phyloP scores from a whole-genome alignment of 371 early-diverging fungal species.

The Nematocida ironsii region DNA sequence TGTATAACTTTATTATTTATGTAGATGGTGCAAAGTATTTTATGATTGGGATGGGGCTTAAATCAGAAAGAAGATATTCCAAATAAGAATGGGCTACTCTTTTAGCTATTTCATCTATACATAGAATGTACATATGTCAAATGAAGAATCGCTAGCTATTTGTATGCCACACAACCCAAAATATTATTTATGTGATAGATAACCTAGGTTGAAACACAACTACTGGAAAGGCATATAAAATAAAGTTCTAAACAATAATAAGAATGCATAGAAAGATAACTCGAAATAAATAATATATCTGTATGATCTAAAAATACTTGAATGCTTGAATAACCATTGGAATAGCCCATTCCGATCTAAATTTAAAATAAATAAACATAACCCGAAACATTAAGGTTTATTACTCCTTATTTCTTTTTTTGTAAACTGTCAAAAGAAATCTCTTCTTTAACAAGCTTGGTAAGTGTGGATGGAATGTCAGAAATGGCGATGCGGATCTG shows the following conservation, averaged over 20 bases:
- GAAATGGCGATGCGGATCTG: slow-evolving; percentile 76
- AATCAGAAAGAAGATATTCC: slow-evolving; percentile 32
- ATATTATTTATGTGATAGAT: no score
- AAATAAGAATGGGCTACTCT: background rate
- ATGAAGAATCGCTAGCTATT: no score
- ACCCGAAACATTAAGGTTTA: background rate
- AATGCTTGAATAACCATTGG: no score
- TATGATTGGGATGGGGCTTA: slow-evolving; percentile 40
- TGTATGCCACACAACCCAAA: no score
- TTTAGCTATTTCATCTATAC: background rate
- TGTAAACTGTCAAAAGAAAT: background rate
- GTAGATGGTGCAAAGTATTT: slow-evolving; percentile 29
- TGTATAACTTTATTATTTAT: slow-evolving; percentile 48
- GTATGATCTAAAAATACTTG: no score
- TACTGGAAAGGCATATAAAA: no score
- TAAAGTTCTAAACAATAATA: no score
- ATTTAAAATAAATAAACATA: background rate
- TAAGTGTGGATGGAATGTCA: slow-evolving; percentile 21
- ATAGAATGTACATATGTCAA: no score
- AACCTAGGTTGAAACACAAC: no score
- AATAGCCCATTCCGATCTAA: no score
- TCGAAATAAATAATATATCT: no score
- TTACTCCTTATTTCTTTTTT: background rate
- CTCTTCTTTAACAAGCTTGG: slow-evolving; percentile 21
- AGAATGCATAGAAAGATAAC: no score